Evolutionary conservation across 345 rosid genomes (phyloP), one percentile per base, ranked within the genome.

Genomic region (Populus nigra): DNA sequence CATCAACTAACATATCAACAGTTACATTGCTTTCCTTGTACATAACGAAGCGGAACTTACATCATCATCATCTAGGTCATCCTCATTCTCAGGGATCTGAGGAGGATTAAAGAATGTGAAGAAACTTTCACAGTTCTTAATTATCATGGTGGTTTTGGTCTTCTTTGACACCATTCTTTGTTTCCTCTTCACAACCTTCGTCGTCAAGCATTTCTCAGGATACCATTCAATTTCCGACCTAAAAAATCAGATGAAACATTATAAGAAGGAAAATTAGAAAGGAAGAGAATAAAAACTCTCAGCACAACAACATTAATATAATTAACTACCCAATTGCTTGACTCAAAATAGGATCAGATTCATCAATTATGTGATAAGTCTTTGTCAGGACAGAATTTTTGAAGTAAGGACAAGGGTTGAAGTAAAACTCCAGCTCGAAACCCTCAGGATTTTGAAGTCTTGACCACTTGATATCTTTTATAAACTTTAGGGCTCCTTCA

Each of bases 341-440:
- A 68, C 76, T 76, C 63, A 77, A 49, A 69, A 83, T 68, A 9
- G 72, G 77, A 53, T 79, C 79, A 69, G 68, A 80, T 31, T 76
- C 80, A 77, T 83, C 82, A 79, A 79, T 83, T 77, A 83, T 76
- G 38, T 76, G 82, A 55, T 72, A 83, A 2, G 77, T 68, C 65
- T 83, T 79, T 68, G 85, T 79, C 68, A 79, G 59, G n/a, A 81
- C 74, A 47, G 78, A 35, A 55, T 81, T 81, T 70, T 81, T 81
- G 67, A 81, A 81, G 65, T 75, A 83, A 17, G 82, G 85, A 73
- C 79, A 79, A 18, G 83, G 55, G 47, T 83, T 82, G 25, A 83
- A 83, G 71, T 71, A 76, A 66, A 83, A 83, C 53, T 79, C 85
- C 61, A 83, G 83, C 74, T 79, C 79, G 77, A 83, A 83, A 63